Base-by-base conservation (phyloP, 257 asterid species). In the Thymus mandschuricus region DNA sequence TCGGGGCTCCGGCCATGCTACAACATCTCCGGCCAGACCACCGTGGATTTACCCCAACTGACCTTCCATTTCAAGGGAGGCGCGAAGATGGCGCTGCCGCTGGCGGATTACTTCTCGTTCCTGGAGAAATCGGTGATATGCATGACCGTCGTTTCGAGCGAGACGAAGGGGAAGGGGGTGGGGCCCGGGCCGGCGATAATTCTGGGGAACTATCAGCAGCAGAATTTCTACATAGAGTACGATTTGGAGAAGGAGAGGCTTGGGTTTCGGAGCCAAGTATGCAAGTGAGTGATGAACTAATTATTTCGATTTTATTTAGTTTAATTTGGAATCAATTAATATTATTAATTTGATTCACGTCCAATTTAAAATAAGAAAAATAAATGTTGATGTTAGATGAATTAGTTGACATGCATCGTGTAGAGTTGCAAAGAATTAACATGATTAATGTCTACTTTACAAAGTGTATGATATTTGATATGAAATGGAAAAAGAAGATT, bases 121-220 rank as follows among this genome's bases (percentile, higher is more conserved):
- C 31, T 69, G 21, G 88, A 76, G 1, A 83, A 80, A 27, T 69
- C 84, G 3, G 86, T 82, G 68, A 75, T 81, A 27, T 88, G 95
- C 70, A 70, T 88, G 84, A 80, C 86, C 0, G 3, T 86, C 0
- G 57, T 81, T 13, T 43, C 83, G 49, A 43, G 30, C 31, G 10
- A 44, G 21, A 30, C 74, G 5, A 30, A 9, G 34, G 6, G 4
- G 1, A 71, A 54, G 2, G 81, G 75, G 15, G 66, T 52, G 55
- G 74, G 82, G 76, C 52, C 60, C 76, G 89, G 77, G 77, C 91
- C 78, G 12, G 79, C 89, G 0, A 83, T 88, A 1, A 77, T 84
- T 1, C 34, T 85, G 70, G 91, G 95, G 0, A 88, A 84, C 66
- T 86, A 86, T 77, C 91, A 86, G 84, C 89, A 86, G 80, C 95